phyloP scores from a whole-genome alignment of 805 yeast species.

The Wickerhamiella domercqiae region DNA sequence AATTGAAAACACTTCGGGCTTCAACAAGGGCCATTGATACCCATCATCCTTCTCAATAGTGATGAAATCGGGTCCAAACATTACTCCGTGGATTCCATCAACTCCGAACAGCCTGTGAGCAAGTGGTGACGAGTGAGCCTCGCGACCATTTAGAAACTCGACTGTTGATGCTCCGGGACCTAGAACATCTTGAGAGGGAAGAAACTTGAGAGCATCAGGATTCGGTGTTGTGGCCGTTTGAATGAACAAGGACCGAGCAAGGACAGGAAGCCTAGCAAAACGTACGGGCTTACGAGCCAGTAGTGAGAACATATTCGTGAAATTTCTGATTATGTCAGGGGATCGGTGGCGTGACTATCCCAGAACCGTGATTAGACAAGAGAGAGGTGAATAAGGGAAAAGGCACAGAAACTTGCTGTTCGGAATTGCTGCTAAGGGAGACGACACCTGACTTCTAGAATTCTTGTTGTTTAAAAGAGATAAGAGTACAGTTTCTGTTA shows the following conservation, averaged over 20 bases:
- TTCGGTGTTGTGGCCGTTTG: slow-evolving; percentile 81
- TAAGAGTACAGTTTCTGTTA: too few relatives aligned
- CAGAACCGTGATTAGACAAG: too few relatives aligned
- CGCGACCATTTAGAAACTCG: slow-evolving; percentile 62
- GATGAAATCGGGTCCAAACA: slow-evolving; percentile 74
- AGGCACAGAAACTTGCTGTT: too few relatives aligned
- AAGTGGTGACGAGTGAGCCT: slow-evolving; percentile 59
- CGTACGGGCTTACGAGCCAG: too few relatives aligned
- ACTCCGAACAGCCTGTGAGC: slow-evolving; percentile 60
- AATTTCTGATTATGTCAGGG: too few relatives aligned
- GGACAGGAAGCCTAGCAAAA: not conserved
- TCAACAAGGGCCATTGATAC: slow-evolving; percentile 56
- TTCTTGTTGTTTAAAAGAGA: too few relatives aligned
- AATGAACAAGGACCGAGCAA: slow-evolving; percentile 27
- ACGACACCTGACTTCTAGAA: too few relatives aligned
- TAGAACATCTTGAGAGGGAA: slow-evolving; percentile 58
- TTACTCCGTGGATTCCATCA: slow-evolving; percentile 60
- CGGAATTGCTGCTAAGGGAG: too few relatives aligned
- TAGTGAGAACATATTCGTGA: too few relatives aligned
- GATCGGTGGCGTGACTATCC: too few relatives aligned
- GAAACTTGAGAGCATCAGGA: slow-evolving; percentile 68
- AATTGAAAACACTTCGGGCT: slow-evolving; percentile 41
- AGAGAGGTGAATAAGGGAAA: too few relatives aligned
- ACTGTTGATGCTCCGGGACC: slow-evolving; percentile 44
- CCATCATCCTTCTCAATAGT: slow-evolving; percentile 55